These are phyloP conservation scores for Bullera alba DNA, from an alignment of 768 basidiomycete species.

Conservation along the genomic window DNA sequence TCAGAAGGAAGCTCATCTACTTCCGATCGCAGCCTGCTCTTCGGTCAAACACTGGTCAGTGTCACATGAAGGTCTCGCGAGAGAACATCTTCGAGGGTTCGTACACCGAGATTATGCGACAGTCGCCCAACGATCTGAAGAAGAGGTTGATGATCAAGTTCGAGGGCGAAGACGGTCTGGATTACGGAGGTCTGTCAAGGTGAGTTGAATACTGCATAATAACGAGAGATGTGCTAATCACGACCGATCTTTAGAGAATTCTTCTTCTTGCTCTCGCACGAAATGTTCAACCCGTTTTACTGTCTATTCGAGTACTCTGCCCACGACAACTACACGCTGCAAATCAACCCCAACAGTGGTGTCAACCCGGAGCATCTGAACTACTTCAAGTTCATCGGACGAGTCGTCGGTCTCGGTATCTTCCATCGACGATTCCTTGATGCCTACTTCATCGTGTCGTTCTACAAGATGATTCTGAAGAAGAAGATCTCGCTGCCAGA, in stretches of 20 bases:
- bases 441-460: conserved; percentile 97
- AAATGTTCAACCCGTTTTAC: conserved; percentile 99
- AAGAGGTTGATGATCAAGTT: conserved; percentile 99
- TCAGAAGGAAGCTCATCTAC: conserved; percentile 97
- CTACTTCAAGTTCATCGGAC: conserved; percentile 99
- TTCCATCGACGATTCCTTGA: conserved; percentile 99
- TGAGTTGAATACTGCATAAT: conserved; percentile 45
- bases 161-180: conserved; percentile 95
- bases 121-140: conserved; percentile 96
- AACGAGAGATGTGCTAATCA: background rate
- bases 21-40: conserved; percentile 98
- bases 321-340: conserved; percentile 98
- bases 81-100: conserved; percentile 99
- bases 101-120: conserved; percentile 97
- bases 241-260: conserved; percentile 67
- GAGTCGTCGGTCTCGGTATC: conserved; percentile 88
- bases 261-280: conserved; percentile 98
- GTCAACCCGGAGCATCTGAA: conserved; percentile 99
- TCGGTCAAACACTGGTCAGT: conserved; percentile 96
- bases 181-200: conserved; percentile 97
- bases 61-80: conserved; percentile 95
- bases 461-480: conserved; percentile 99
- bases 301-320: conserved; percentile 99
- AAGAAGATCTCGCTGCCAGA: conserved; percentile 93
- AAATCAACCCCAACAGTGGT: conserved; percentile 96